These are phyloP conservation scores for Nothophaeocryptopus gaeumannii DNA, from an alignment of 2,329 filamentous ascomycete genomes.

Conservation along the genomic window DNA sequence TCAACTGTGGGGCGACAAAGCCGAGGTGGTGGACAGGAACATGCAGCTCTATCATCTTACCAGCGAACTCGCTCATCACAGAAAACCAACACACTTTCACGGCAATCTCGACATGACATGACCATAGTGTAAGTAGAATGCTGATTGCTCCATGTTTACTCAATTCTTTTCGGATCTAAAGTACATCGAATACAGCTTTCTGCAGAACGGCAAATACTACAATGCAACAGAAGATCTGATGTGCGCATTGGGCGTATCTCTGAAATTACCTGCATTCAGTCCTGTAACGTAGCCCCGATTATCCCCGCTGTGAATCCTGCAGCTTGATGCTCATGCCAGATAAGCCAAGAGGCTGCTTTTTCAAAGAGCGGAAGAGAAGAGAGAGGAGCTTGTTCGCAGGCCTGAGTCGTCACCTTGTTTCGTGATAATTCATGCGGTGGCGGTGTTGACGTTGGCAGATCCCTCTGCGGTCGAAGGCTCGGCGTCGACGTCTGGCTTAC, in stretches of 20 bases:
- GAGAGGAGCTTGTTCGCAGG: conserved; percentile 12
- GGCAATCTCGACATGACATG: not conserved
- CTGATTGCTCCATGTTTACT: conserved; percentile 12
- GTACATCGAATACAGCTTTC: conserved; percentile 28
- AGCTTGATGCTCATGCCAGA: conserved; percentile 24
- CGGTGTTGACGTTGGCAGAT: conserved; percentile 32
- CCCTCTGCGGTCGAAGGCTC: conserved; percentile 37
- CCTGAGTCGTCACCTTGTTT: conserved; percentile 2
- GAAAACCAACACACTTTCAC: not conserved
- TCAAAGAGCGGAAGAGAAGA: conserved; percentile 14
- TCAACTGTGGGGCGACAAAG: too few species aligned
- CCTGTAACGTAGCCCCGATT: conserved; percentile 11
- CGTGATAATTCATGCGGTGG: conserved; percentile 23
- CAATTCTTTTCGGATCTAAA: conserved; percentile 21
- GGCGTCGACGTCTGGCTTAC: conserved; percentile 30
- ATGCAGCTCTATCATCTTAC: too few species aligned
- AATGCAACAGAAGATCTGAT: conserved; percentile 22
- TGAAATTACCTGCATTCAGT: conserved; percentile 16
- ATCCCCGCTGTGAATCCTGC: conserved; percentile 14
- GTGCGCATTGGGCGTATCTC: conserved; percentile 15
- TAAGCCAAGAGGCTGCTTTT: conserved; percentile 21
- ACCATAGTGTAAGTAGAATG: not conserved
- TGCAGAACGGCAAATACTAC: conserved; percentile 20
- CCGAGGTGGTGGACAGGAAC: too few species aligned
- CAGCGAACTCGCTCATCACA: too few species aligned